A percentile compares a stretch with the other conserved stretches of the same genome.
Evolutionary conservation across 371 early-diverging fungal species (phyloP).

Genomic region (Nematocida ironsii): DNA sequence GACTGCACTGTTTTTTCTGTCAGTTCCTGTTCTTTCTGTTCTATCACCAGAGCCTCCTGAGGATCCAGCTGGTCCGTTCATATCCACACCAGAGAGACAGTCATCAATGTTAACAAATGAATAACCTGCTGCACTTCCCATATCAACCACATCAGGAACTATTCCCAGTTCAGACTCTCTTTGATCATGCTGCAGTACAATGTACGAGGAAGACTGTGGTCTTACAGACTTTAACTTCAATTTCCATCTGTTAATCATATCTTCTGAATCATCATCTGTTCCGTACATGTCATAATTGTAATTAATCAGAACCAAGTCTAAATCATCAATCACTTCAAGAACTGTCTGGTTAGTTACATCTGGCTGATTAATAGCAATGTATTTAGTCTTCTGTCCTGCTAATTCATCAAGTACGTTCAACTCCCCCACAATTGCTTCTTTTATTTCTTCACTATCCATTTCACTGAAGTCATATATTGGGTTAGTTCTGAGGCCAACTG

Average conservation of each 20-base stretch:
- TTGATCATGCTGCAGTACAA: slow-evolving; percentile 66
- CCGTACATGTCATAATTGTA: slow-evolving; percentile 66
- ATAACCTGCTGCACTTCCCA: slow-evolving; percentile 62
- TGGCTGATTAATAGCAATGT: slow-evolving; percentile 62
- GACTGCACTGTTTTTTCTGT: slow-evolving; percentile 34
- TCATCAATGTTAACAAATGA: slow-evolving; percentile 66
- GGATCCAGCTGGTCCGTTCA: slow-evolving; percentile 14
- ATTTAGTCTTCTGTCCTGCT: slow-evolving; percentile 58
- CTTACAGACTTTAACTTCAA: slow-evolving; percentile 53
- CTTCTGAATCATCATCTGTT: slow-evolving; percentile 48
- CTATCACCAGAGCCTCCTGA: not conserved
- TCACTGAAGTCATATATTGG: slow-evolving; percentile 64
- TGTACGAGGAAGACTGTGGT: slow-evolving; percentile 66
- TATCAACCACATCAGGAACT: slow-evolving; percentile 62
- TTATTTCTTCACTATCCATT: slow-evolving; percentile 58
- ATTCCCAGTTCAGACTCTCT: slow-evolving; percentile 61
- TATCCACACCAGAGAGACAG: slow-evolving; percentile 61
- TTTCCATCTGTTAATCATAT: slow-evolving; percentile 55
- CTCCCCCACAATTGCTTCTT: slow-evolving; percentile 63
- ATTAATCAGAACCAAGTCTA: slow-evolving; percentile 62
- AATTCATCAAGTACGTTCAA: slow-evolving; percentile 57
- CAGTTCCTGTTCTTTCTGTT: slow-evolving; percentile 3
- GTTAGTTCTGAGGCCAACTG: slow-evolving; percentile 67
- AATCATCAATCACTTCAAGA: slow-evolving; percentile 59
- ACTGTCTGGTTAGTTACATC: slow-evolving; percentile 58